These are phyloP conservation scores for Dictyophora rubrovolvata DNA, from an alignment of 768 basidiomycete genomes.

Conservation along the genomic window DNA sequence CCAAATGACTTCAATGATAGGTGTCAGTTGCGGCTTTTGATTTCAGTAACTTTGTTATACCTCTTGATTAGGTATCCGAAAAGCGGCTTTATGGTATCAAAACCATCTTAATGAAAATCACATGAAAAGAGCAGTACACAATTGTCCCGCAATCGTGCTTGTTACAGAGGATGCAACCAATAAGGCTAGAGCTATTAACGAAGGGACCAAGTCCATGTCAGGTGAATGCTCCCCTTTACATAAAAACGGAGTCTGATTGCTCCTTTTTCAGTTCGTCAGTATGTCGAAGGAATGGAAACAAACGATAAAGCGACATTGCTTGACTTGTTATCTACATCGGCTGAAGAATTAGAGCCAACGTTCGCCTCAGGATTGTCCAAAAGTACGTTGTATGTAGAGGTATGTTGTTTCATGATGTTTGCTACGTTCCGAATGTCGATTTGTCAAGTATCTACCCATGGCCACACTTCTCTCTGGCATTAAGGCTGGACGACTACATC, in stretches of 20 bases:
- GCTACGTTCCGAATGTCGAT: not conserved
- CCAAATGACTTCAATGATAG: slow-evolving; percentile 95
- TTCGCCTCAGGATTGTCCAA: slow-evolving; percentile 36
- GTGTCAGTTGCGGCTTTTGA: slow-evolving; percentile 35
- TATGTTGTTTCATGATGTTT: slow-evolving; percentile 20
- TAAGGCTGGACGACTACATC: slow-evolving; percentile 73
- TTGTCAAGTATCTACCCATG: slow-evolving; percentile 62
- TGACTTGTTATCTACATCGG: slow-evolving; percentile 70
- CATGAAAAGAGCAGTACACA: slow-evolving; percentile 39
- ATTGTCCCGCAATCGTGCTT: slow-evolving; percentile 57
- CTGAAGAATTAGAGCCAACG: slow-evolving; percentile 56
- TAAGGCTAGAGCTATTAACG: slow-evolving; percentile 57
- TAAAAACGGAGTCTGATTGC: not conserved
- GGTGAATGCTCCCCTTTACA: slow-evolving; percentile 30
- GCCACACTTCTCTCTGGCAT: slow-evolving; percentile 69
- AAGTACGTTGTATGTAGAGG: slow-evolving; percentile 67
- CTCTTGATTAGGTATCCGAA: slow-evolving; percentile 65
- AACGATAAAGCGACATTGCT: slow-evolving; percentile 46
- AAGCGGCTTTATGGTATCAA: slow-evolving; percentile 80
- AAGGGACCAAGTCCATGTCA: slow-evolving; percentile 51
- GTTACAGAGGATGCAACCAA: slow-evolving; percentile 88
- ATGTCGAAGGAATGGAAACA: slow-evolving; percentile 66
- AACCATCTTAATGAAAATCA: slow-evolving; percentile 52
- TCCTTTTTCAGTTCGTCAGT: slow-evolving; percentile 49
- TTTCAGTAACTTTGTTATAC: not conserved